Conservation (phyloP, 2,329 filamentous ascomycete genomes). For the Neurospora sp. region DNA sequence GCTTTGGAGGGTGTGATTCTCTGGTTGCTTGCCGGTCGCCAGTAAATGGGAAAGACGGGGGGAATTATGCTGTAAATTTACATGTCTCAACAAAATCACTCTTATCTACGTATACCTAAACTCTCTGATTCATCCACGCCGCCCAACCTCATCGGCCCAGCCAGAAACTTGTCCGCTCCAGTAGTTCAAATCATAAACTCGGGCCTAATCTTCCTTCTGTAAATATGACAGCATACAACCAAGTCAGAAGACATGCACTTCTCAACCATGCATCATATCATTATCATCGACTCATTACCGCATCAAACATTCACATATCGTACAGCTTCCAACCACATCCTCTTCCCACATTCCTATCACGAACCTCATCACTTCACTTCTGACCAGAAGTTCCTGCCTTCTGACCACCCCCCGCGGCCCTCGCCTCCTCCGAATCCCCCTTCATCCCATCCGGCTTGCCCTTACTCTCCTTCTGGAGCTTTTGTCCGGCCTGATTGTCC, state of each 20-base stretch:
- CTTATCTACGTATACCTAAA: not conserved
- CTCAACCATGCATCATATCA: not conserved
- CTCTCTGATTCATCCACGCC: not conserved
- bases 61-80: not conserved
- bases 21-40: no score
- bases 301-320: not conserved
- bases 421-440: not conserved
- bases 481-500: not conserved
- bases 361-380: not conserved
- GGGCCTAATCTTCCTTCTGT: not conserved
- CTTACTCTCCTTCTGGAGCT: not conserved
- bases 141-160: not conserved
- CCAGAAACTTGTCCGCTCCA: not conserved
- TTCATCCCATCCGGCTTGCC: not conserved
- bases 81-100: not conserved
- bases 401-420: not conserved
- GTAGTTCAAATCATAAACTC: not conserved
- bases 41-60: not conserved
- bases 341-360: no score
- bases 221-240: not conserved
- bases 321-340: not conserved
- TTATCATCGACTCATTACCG: not conserved
- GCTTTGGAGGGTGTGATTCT: constrained; percentile 1
- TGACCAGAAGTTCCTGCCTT: not conserved
- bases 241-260: not conserved